phyloP scores from a whole-genome alignment of 371 early-diverging fungal genomes.

The Basidiobolus heterosporus region DNA sequence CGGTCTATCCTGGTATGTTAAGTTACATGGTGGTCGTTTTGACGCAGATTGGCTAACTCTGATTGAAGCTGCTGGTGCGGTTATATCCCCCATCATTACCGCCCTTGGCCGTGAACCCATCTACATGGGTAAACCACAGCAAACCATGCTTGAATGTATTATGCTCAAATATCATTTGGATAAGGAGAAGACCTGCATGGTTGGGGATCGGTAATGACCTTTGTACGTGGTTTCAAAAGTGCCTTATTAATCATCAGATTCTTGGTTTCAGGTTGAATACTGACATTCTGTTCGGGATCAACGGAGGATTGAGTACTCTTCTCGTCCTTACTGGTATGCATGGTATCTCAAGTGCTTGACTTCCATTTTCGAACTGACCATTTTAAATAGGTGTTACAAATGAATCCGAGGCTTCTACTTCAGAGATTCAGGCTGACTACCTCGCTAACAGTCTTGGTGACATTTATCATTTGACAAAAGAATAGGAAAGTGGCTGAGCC shows the following conservation, averaged over 20 bases:
- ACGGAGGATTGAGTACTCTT: slow-evolving; percentile 69
- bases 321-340: slow-evolving; percentile 71
- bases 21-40: not conserved
- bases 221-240: no score
- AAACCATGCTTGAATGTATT: slow-evolving; percentile 81
- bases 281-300: slow-evolving; percentile 84
- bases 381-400: no score
- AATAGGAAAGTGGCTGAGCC: no score
- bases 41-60: not conserved
- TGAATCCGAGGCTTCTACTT: no score
- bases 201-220: slow-evolving; percentile 62
- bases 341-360: no score
- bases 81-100: slow-evolving; percentile 22
- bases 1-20: slow-evolving; percentile 51
- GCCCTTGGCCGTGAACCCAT: slow-evolving; percentile 59
- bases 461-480: no score
- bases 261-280: slow-evolving; percentile 48
- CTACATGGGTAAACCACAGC: slow-evolving; percentile 88
- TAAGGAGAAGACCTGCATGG: slow-evolving; percentile 74
- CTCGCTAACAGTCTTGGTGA: no score
- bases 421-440: no score
- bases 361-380: no score
- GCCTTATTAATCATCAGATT: no score
- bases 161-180: slow-evolving; percentile 61
- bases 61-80: slow-evolving; percentile 60